Base-by-base conservation (phyloP, 257 asterid species). In the Eustoma russellianum region DNA sequence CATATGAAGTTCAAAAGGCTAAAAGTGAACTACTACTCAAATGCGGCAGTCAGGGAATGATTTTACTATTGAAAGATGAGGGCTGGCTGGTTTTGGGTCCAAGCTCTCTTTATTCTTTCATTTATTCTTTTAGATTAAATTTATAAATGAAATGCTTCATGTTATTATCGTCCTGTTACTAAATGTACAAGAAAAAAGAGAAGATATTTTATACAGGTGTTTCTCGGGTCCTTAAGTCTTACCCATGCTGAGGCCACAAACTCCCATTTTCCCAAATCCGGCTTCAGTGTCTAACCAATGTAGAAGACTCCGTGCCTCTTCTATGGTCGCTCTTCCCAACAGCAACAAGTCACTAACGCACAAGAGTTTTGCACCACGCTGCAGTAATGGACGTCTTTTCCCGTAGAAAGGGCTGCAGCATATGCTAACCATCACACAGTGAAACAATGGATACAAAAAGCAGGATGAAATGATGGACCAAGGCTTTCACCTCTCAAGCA, bases 181-280 rank as follows among this genome's bases (percentile, higher is more conserved):
- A 24, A 24, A 38, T 38, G 12, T 38, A 38, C 13, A 5, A 8
- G 43, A 38, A 1, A 8, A 10, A 12, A 9, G 0, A 11, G 13
- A 54, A 17, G 34, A 2, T 38, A 33, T 16, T 12, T 17, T 38
- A 1, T 2, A 38, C 43, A 38, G 12, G 12, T 7, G 1, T 38
- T 4, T 7, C 7, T 38, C 12, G 43, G 13, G 52, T 13, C 4
- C 1, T 38, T 5, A 10, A 53, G 15, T 33, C 68, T 71, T 83
- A 92, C 97, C 98, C 98, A 92, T 92, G 80, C 98, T 88, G 52
- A 92, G 87, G 59, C 98, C 97, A 60, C 98, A 92, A 15, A 92
- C 71, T 17, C 98, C 98, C 88, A 87, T 76, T 74, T 92, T 92
- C 14, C 98, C 98, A 2, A 61, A 87, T 34, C 98, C 98, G 8